Percentiles rank a stretch among this genome's conserved stretches.
These are phyloP conservation scores for Suillus placidus DNA, from an alignment of 768 basidiomycete species.

Conservation along the genomic window DNA sequence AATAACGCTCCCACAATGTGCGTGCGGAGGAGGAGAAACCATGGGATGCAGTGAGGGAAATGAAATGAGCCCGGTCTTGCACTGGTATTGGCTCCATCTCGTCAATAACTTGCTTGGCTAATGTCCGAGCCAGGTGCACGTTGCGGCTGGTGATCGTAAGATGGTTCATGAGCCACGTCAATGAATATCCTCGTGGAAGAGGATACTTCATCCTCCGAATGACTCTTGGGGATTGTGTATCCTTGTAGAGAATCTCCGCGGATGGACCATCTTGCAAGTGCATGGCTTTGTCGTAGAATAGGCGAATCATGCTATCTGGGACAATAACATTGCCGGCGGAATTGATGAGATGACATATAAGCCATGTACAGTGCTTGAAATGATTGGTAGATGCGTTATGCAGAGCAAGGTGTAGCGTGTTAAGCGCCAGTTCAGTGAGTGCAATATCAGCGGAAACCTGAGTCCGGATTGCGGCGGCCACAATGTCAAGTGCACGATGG, in stretches of 20 bases:
- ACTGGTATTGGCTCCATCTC: conserved; percentile 44
- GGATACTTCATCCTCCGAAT: conserved; percentile 45
- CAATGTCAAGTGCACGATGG: conserved; percentile 41
- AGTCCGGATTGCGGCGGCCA: conserved; percentile 34
- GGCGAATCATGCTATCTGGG: conserved; percentile 46
- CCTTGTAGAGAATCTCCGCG: conserved; percentile 50
- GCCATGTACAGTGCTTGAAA: conserved; percentile 41
- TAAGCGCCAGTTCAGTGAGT: conserved; percentile 41
- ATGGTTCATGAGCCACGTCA: conserved; percentile 58
- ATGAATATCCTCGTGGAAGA: conserved; percentile 46
- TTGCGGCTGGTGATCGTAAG: conserved; percentile 42
- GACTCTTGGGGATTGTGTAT: conserved; percentile 41
- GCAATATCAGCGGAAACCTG: conserved; percentile 24
- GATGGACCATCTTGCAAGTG: conserved; percentile 31
- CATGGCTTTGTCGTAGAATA: conserved; percentile 48
- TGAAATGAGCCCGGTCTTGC: conserved; percentile 50
- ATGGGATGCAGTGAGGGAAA: conserved; percentile 45
- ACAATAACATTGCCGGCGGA: conserved; percentile 35
- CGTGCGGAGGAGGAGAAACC: conserved; percentile 55
- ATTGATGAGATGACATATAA: conserved; percentile 45
- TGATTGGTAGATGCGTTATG: conserved; percentile 38
- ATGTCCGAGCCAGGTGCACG: conserved; percentile 48
- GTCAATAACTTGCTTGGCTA: conserved; percentile 53
- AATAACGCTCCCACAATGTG: conserved; percentile 59
- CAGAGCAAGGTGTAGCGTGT: conserved; percentile 46